These are phyloP conservation scores for Fusarium phyllophilum DNA, from an alignment of 2,329 filamentous ascomycete genomes.

Conservation along the genomic window DNA sequence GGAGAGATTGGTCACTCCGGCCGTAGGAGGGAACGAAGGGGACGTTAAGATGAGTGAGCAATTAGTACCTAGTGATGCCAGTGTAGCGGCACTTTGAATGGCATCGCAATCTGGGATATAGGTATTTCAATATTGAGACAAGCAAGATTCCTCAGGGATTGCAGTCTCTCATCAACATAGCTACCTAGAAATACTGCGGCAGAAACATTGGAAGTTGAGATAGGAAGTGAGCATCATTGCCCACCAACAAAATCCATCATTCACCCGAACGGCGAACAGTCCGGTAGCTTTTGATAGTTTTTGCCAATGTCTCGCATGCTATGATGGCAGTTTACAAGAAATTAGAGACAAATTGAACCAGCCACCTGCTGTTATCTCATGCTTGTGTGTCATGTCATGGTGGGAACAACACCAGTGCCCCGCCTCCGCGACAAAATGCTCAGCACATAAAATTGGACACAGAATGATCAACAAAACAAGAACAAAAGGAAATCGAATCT, in stretches of 20 bases:
- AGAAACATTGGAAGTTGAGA: too few relatives aligned
- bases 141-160: too few relatives aligned
- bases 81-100: not conserved
- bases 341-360: not conserved
- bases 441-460: not conserved
- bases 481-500: fast-evolving
- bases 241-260: not conserved
- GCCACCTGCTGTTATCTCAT: not conserved
- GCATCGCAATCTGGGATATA: not conserved
- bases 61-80: not conserved
- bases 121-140: fast-evolving
- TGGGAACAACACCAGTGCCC: not conserved
- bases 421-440: not conserved
- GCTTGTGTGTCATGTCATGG: too few relatives aligned
- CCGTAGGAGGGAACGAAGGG: not conserved
- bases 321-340: not conserved
- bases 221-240: not conserved
- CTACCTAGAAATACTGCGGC: not conserved
- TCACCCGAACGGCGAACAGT: not conserved
- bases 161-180: not conserved
- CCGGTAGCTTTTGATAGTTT: not conserved
- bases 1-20: not conserved
- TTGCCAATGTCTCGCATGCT: fast-evolving
- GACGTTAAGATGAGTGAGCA: not conserved
- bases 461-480: not conserved